phyloP scores from a whole-genome alignment of 1,284 basidiomycete species.

The Marasmius fiardii region DNA sequence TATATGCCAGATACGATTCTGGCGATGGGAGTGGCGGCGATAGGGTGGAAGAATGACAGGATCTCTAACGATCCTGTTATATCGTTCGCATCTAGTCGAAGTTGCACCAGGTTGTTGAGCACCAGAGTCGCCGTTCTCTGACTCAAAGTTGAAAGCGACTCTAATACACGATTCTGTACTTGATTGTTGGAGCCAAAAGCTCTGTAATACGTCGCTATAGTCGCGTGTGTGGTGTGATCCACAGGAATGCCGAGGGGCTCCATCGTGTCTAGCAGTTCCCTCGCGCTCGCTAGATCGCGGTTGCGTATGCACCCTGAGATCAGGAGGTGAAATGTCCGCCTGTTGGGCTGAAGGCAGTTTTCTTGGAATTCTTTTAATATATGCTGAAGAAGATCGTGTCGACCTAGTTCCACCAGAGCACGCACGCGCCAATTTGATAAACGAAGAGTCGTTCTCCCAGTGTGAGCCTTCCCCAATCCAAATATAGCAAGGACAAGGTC shows the following conservation, averaged over 20 bases:
- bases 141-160: slow-evolving; percentile 39
- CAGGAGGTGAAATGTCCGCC: slow-evolving; percentile 64
- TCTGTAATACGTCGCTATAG: slow-evolving; percentile 57
- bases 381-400: slow-evolving; percentile 42
- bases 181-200: slow-evolving; percentile 53
- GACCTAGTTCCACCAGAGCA: slow-evolving; percentile 50
- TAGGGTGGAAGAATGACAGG: slow-evolving; percentile 44
- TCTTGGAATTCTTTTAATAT: slow-evolving; percentile 48
- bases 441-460: slow-evolving; percentile 44
- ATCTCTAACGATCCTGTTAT: slow-evolving; percentile 39
- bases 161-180: slow-evolving; percentile 50
- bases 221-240: slow-evolving; percentile 55
- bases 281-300: slow-evolving; percentile 54
- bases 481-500: slow-evolving; percentile 42
- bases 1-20: slow-evolving; percentile 22
- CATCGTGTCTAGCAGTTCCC: slow-evolving; percentile 51
- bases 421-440: slow-evolving; percentile 68
- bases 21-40: slow-evolving; percentile 19
- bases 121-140: slow-evolving; percentile 41
- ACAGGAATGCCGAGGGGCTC: slow-evolving; percentile 47
- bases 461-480: slow-evolving; percentile 41
- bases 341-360: slow-evolving; percentile 43
- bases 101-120: slow-evolving; percentile 62
- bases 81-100: slow-evolving; percentile 56
- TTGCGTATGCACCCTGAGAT: slow-evolving; percentile 67